phyloP scores from a whole-genome alignment of 177 flowering plant genomes.

The Tripterygium wilfordii region DNA sequence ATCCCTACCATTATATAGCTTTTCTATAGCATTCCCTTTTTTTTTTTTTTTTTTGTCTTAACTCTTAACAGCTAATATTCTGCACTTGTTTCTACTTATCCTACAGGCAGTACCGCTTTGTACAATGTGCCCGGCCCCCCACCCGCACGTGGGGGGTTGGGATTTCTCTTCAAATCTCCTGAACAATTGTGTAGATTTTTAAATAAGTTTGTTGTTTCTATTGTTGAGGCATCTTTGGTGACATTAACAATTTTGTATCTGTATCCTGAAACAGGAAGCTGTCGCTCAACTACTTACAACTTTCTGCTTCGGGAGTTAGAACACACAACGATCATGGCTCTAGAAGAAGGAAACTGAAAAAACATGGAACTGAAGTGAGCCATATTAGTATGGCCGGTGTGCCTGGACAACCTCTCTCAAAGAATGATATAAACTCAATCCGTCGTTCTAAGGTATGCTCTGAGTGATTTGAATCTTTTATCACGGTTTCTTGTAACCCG shows the following conservation, averaged over 20 bases:
- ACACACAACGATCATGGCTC: conserved; percentile 49
- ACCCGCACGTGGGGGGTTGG: too few species aligned
- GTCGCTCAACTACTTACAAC: conserved; percentile 66
- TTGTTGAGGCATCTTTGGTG: not conserved
- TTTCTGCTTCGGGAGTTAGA: conserved; percentile 37
- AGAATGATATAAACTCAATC: conserved; percentile 59
- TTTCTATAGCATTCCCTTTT: too few species aligned
- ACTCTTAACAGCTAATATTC: too few species aligned
- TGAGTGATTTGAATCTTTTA: not conserved
- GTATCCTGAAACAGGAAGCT: conserved; percentile 58
- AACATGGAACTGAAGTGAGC: conserved; percentile 31
- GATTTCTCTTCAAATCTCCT: too few species aligned
- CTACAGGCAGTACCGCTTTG: too few species aligned
- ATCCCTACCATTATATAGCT: too few species aligned
- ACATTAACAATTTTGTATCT: conserved; percentile 4
- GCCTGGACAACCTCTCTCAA: conserved; percentile 48
- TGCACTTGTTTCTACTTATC: too few species aligned
- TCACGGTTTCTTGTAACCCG: not conserved
- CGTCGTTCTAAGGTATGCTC: conserved; percentile 80
- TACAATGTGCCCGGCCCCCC: too few species aligned
- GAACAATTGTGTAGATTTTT: too few species aligned
- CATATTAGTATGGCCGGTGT: conserved; percentile 15
- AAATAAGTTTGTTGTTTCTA: not conserved
- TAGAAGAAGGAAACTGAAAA: conserved; percentile 61
- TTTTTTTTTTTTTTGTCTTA: too few species aligned